Conservation (phyloP, 169 alveolate genomes). For the Eimeria maxima region DNA sequence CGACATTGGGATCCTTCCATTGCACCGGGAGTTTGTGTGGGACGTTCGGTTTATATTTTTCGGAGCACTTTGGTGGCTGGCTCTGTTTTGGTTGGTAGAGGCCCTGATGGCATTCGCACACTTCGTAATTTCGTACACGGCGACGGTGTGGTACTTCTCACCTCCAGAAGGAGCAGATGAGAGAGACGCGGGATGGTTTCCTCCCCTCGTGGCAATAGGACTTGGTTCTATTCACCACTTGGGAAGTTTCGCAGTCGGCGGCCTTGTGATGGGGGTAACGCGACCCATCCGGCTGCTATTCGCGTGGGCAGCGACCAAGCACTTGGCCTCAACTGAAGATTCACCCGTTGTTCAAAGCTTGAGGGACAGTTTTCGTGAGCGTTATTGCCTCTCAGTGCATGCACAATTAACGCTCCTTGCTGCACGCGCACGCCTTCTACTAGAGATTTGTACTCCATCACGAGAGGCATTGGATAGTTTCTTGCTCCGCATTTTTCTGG, state of each 20-base stretch:
- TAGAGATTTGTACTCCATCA: not conserved
- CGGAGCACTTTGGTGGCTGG: constrained; percentile 76
- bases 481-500: too few relatives aligned
- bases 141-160: constrained; percentile 83
- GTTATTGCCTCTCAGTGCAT: not conserved
- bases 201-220: constrained; percentile 79
- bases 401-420: not conserved
- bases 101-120: constrained; percentile 63
- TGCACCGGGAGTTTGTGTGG: constrained; percentile 79
- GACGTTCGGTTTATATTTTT: constrained; percentile 78
- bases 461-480: too few relatives aligned
- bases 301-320: constrained; percentile 78
- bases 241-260: constrained; percentile 83
- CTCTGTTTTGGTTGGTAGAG: constrained; percentile 76
- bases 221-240: constrained; percentile 75
- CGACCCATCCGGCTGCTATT: constrained; percentile 75
- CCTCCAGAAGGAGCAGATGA: constrained; percentile 82
- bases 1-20: constrained; percentile 66
- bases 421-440: not conserved
- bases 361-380: constrained; percentile 62
- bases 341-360: constrained; percentile 73
- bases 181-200: constrained; percentile 81
- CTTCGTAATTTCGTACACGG: constrained; percentile 79
- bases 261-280: constrained; percentile 71
- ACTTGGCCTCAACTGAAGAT: constrained; percentile 40